Conservation (phyloP, 1,284 basidiomycete genomes). For the Sporisorium exsertum region DNA sequence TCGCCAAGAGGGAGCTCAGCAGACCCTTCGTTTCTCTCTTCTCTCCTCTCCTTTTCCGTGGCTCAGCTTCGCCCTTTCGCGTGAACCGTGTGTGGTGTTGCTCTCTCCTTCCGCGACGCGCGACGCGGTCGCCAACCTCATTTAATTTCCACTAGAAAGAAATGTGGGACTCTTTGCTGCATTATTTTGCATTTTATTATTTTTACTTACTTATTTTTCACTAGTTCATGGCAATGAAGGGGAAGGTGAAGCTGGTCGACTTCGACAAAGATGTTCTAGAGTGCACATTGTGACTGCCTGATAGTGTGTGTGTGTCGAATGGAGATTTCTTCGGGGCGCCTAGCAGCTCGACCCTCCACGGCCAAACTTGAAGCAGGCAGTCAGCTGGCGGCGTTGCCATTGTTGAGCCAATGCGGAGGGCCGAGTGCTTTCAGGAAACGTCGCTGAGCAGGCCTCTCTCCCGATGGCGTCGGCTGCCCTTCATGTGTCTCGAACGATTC, state of each 20-base stretch:
- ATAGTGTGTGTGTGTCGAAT: too few relatives aligned
- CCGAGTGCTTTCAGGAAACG: constrained; percentile 21
- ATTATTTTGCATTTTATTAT: background rate
- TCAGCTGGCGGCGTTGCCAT: background rate
- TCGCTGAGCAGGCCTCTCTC: constrained; percentile 23
- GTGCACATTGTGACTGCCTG: too few relatives aligned
- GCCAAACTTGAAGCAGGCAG: background rate
- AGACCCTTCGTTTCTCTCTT: background rate
- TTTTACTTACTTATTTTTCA: background rate
- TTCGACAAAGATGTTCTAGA: background rate
- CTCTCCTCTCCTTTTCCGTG: background rate
- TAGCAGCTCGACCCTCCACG: too few relatives aligned
- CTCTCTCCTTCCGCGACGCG: constrained; percentile 41
- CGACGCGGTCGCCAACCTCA: constrained; percentile 35
- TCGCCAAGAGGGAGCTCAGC: background rate
- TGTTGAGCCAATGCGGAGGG: constrained; percentile 19
- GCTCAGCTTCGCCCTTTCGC: constrained; percentile 18
- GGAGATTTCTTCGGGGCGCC: background rate
- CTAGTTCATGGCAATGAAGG: background rate
- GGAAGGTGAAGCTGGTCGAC: background rate
- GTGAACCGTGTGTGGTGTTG: constrained; percentile 30
- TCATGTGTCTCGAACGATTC: background rate
- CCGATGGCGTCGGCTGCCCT: background rate
- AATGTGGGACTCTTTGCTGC: background rate
- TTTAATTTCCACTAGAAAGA: constrained; percentile 2